A percentile compares a stretch with the other conserved stretches of the same genome.
Evolutionary conservation across 192 early-diverging fungal species (phyloP).

Genomic region (Umbelopsis sp.): DNA sequence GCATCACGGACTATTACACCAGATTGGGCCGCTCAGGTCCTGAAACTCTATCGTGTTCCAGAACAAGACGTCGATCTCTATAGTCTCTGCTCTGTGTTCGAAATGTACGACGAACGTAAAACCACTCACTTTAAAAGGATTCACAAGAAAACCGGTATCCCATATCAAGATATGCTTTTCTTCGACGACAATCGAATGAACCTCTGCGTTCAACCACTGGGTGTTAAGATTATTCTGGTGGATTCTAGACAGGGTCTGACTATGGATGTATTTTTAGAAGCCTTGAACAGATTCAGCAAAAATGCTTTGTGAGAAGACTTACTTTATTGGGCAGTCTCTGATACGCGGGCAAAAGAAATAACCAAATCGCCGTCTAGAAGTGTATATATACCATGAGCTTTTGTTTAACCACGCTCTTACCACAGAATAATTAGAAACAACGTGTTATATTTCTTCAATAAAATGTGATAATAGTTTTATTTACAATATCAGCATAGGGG

Average conservation of each 20-base stretch:
- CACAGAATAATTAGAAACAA: background rate
- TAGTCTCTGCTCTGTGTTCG: constrained; percentile 30
- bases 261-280: constrained; percentile 26
- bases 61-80: constrained; percentile 28
- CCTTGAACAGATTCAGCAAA: background rate
- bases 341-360: too few relatives aligned
- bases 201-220: constrained; percentile 36
- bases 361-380: too few relatives aligned
- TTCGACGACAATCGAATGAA: constrained; percentile 51
- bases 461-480: background rate
- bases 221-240: constrained; percentile 42
- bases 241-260: constrained; percentile 36
- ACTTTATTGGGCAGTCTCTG: too few relatives aligned
- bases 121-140: constrained; percentile 37
- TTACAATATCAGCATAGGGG: background rate
- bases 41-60: constrained; percentile 14
- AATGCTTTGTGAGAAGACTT: background rate
- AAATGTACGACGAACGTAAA: constrained; percentile 43
- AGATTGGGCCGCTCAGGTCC: constrained; percentile 37
- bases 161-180: constrained; percentile 48
- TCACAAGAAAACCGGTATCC: constrained; percentile 31
- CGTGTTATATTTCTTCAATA: background rate
- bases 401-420: too few relatives aligned
- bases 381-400: too few relatives aligned
- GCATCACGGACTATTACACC: constrained; percentile 42